Evolutionary conservation across 768 basidiomycete species (phyloP).

Genomic region (Boletus vinaceobasis): DNA sequence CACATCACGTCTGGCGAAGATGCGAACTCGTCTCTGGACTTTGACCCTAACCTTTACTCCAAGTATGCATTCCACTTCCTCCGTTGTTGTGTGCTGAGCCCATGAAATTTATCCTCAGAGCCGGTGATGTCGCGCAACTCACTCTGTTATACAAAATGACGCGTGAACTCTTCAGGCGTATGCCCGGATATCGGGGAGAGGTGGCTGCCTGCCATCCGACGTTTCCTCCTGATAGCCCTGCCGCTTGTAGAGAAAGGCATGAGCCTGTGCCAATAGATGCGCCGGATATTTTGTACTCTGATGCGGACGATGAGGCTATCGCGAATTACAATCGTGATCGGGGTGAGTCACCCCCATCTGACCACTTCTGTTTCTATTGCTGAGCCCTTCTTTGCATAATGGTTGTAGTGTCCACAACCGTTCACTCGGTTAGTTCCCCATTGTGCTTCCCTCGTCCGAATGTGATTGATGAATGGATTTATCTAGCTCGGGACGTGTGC

Average conservation of each 20-base stretch:
- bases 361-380: too few species aligned
- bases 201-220: conserved; percentile 20
- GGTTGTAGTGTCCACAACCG: conserved; percentile 4
- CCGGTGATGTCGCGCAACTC: conserved; percentile 43
- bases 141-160: conserved; percentile 53
- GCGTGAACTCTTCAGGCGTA: conserved; percentile 54
- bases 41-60: conserved; percentile 40
- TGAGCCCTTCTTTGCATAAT: too few species aligned
- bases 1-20: conserved; percentile 46
- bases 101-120: background rate
- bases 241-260: conserved; percentile 18
- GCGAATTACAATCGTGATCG: conserved; percentile 22
- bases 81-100: background rate
- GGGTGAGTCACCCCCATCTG: conserved; percentile 1
- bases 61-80: conserved; percentile 15
- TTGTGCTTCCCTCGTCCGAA: too few species aligned
- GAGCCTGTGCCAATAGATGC: conserved; percentile 24
- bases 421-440: conserved; percentile 16
- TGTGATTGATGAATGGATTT: background rate
- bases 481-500: conserved; percentile 60
- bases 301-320: conserved; percentile 34
- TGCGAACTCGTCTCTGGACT: conserved; percentile 40
- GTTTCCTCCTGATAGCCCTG: conserved; percentile 29
- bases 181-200: conserved; percentile 34
- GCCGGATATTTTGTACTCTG: conserved; percentile 33